These are phyloP conservation scores for Diatrype stigma DNA, from an alignment of 2,329 filamentous ascomycete species.

Conservation along the genomic window DNA sequence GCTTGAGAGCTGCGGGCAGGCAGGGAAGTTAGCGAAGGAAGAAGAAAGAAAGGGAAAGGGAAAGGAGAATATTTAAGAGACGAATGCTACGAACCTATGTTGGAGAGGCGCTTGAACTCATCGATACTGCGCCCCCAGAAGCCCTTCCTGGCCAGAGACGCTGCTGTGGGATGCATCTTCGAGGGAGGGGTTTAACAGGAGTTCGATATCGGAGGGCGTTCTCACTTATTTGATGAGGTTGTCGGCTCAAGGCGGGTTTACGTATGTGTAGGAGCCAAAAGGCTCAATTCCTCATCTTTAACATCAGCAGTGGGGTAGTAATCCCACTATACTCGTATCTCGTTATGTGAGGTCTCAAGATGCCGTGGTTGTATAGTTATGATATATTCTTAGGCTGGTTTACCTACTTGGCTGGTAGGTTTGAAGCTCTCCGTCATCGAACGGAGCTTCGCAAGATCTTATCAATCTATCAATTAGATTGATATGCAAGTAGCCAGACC, in stretches of 20 bases:
- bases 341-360: too few relatives aligned
- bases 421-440: too few relatives aligned
- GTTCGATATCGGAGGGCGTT: too few relatives aligned
- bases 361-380: too few relatives aligned
- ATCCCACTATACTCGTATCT: too few relatives aligned
- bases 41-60: conserved; percentile 4
- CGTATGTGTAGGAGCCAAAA: conserved; percentile 23
- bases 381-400: too few relatives aligned
- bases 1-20: conserved; percentile 52
- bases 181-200: not conserved
- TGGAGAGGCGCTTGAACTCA: conserved; percentile 53
- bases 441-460: too few relatives aligned
- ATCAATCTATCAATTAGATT: too few relatives aligned
- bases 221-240: not conserved
- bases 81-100: conserved; percentile 43
- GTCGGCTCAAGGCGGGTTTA: not conserved
- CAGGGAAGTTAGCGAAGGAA: conserved; percentile 7
- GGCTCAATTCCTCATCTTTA: conserved; percentile 26
- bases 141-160: conserved; percentile 44
- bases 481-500: too few relatives aligned
- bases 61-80: not conserved
- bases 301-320: conserved; percentile 18
- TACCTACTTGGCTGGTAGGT: too few relatives aligned
- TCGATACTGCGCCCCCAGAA: conserved; percentile 57
- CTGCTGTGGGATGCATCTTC: conserved; percentile 45